Evolutionary conservation across 2,329 filamentous ascomycete species (phyloP), one percentile per base, ranked within the genome.

Genomic region (Pseudonectria buxi): DNA sequence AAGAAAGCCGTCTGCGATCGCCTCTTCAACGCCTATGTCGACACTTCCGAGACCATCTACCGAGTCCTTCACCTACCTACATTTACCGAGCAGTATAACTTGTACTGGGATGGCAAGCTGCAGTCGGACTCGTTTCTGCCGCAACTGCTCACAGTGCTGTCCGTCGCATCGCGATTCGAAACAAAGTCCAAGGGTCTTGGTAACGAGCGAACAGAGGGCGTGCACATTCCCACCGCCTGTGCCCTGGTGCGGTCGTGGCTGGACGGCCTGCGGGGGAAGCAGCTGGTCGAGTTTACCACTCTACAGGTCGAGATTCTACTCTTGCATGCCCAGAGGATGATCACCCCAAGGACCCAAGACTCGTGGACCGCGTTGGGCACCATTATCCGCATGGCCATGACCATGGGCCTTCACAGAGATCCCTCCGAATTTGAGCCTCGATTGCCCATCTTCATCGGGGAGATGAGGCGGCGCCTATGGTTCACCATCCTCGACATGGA

Each of bases 391-490:
- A 71, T 73, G 60, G 73, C 71, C 22, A 76, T 76, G 72, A 71
- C 68, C 3, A 76, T 77, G 71, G 73, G 72, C 3, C 57, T 77
- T 30, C 73, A 77, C 45, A 65, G 72, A 4, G 73, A 77, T 35
- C 71, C 73, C 3, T 68, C 68, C 11, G 73, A 77, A 44, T 74
- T 71, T 36, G 61, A 64, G 16, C 58, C 62, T 4, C 63, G 67
- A 22, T 67, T 76, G 33, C 59, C 63, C 5, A 60, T 69, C 0
- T 76, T 74, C 45, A 61, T 67, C 29, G 67, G 65, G n/a, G 73
- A 77, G 52, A 62, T 69, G 41, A 59, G 73, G 24, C 63, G 73
- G n/a, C 64, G 69, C 39, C 50, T 77, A 15, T 77, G 73, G 73
- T 74, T 66, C 33, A 72, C 71, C 4, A 68, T 77, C 27, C 56